Evolutionary conservation across 305 asterid genomes (phyloP).

Genomic region (Fraxinus baroniana): DNA sequence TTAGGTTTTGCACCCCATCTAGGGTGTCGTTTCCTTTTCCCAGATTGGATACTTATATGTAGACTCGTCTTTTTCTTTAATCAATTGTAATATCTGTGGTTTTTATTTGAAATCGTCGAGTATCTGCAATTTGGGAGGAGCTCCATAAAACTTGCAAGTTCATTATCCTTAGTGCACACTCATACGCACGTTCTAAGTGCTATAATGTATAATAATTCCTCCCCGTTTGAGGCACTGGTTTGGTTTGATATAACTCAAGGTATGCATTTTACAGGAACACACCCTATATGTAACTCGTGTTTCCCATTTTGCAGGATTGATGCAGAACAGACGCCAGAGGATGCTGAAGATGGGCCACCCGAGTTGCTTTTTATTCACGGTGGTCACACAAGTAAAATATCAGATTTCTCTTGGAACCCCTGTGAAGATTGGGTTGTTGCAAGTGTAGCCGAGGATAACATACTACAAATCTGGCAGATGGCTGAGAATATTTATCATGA

Average conservation of each 20-base stretch:
- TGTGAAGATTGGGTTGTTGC: slow-evolving; percentile 95
- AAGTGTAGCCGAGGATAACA: slow-evolving; percentile 92
- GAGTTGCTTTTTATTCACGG: slow-evolving; percentile 93
- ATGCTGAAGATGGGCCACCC: slow-evolving; percentile 88
- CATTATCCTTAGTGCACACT: background rate
- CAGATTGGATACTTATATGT: background rate
- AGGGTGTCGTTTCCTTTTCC: background rate
- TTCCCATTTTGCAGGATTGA: slow-evolving; percentile 54
- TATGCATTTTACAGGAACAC: background rate
- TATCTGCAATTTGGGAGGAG: background rate
- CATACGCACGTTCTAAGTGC: background rate
- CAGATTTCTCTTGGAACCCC: slow-evolving; percentile 92
- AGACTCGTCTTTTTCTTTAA: background rate
- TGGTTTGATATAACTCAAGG: background rate
- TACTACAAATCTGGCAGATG: slow-evolving; percentile 95
- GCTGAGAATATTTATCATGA: slow-evolving; percentile 90
- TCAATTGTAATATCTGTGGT: background rate
- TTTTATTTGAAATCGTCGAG: background rate
- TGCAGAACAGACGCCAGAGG: slow-evolving; percentile 80
- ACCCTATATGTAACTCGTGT: background rate
- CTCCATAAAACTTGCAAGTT: background rate
- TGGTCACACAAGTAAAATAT: slow-evolving; percentile 87
- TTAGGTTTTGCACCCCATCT: background rate
- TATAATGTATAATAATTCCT: background rate
- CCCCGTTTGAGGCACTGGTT: background rate